Evolutionary conservation across 805 yeast genomes (phyloP).

Genomic region (Ogataea ganodermae): DNA sequence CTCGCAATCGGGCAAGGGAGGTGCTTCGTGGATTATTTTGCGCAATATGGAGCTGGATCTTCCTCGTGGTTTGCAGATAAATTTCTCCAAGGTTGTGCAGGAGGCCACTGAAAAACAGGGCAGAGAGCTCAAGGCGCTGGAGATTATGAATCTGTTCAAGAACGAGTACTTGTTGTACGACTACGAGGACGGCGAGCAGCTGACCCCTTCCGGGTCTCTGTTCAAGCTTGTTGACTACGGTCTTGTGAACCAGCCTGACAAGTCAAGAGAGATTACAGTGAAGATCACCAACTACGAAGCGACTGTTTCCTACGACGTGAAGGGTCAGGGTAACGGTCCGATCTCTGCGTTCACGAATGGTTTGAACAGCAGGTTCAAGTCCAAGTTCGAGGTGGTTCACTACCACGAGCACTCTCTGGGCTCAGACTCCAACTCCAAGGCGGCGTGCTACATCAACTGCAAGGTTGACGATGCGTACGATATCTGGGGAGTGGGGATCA

Average conservation of each 20-base stretch:
- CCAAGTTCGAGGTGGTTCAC: slow-evolving; percentile 59
- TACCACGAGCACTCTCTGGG: slow-evolving; percentile 85
- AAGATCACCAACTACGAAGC: slow-evolving; percentile 49
- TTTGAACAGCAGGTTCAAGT: slow-evolving; percentile 47
- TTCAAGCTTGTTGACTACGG: slow-evolving; percentile 30
- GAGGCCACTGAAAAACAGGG: slow-evolving; percentile 67
- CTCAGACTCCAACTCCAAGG: slow-evolving; percentile 65
- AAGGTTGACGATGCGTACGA: slow-evolving; percentile 28
- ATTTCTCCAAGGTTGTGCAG: slow-evolving; percentile 73
- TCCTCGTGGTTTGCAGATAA: slow-evolving; percentile 79
- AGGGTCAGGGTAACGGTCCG: slow-evolving; percentile 81
- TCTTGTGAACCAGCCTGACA: slow-evolving; percentile 37
- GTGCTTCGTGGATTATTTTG: slow-evolving; percentile 85
- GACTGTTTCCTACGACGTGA: slow-evolving; percentile 32
- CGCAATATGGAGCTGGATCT: slow-evolving; percentile 75
- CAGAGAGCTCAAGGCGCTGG: slow-evolving; percentile 65
- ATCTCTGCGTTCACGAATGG: slow-evolving; percentile 75
- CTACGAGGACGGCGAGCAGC: slow-evolving; percentile 30
- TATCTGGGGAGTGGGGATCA: slow-evolving; percentile 60
- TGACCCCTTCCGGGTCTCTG: slow-evolving; percentile 20
- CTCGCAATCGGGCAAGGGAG: slow-evolving; percentile 88
- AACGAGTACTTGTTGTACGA: slow-evolving; percentile 50
- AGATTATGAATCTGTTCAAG: slow-evolving; percentile 67
- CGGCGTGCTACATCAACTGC: slow-evolving; percentile 68
- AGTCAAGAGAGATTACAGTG: slow-evolving; percentile 47